phyloP scores from a whole-genome alignment of 2,329 filamentous ascomycete genomes.

The Shiraia bambusicola region DNA sequence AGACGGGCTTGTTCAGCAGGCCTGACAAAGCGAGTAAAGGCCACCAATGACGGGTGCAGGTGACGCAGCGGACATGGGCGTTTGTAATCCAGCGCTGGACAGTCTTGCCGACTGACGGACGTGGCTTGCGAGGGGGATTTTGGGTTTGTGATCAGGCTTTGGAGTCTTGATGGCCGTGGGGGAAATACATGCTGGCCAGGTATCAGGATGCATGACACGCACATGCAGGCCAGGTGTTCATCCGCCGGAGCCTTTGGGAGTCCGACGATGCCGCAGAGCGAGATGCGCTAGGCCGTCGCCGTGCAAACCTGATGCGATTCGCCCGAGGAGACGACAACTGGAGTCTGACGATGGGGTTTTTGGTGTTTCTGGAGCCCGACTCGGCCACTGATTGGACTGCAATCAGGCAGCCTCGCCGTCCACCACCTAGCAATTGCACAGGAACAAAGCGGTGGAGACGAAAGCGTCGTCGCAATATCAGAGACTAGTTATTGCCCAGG shows the following conservation, averaged over 20 bases:
- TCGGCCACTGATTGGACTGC: background rate
- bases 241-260: conserved; percentile 8
- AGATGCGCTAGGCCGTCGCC: conserved; percentile 7
- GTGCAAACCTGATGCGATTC: conserved; percentile 11
- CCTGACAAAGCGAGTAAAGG: conserved; percentile 20
- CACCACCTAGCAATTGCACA: conserved; percentile 1
- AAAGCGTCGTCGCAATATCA: background rate
- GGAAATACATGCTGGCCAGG: background rate
- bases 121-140: conserved; percentile 6
- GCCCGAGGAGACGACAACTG: conserved; percentile 21
- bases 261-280: conserved; percentile 16
- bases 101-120: too few species aligned
- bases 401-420: background rate
- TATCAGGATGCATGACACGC: background rate
- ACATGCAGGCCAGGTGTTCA: conserved; percentile 1
- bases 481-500: conserved; percentile 6
- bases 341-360: background rate
- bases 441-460: background rate
- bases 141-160: conserved; percentile 11
- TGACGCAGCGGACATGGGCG: conserved; percentile 1
- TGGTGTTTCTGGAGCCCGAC: background rate
- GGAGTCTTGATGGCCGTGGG: conserved; percentile 2
- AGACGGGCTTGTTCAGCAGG: conserved; percentile 32
- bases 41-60: conserved; percentile 20
- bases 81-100: conserved; percentile 11